Evolutionary conservation across 129 eudicot species (phyloP).

Genomic region (Tagetes patula): DNA sequence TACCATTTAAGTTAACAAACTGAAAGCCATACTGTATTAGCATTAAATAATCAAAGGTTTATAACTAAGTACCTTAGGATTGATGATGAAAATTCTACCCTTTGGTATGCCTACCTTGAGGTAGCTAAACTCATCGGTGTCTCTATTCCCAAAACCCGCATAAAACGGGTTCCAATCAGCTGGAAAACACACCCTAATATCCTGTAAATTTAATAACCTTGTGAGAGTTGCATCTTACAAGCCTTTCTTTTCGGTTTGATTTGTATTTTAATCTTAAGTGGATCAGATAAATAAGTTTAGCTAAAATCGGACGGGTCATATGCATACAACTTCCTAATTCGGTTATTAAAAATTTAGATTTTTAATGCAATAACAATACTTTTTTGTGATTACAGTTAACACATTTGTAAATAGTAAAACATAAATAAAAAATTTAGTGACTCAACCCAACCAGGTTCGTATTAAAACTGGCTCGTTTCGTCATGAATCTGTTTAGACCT

Average conservation of each 20-base stretch:
- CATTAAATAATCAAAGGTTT: not conserved
- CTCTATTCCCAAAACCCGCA: slow-evolving; percentile 98
- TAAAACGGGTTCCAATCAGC: slow-evolving; percentile 77
- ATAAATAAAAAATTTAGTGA: not conserved
- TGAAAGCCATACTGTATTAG: not conserved
- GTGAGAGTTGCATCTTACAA: slow-evolving; percentile 19
- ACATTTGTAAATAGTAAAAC: not conserved
- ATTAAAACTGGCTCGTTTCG: not conserved
- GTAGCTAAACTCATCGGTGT: slow-evolving; percentile 92
- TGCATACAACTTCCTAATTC: not conserved
- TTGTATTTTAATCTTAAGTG: not conserved
- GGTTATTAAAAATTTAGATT: not conserved
- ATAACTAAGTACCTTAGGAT: slow-evolving; percentile 66
- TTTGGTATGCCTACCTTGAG: slow-evolving; percentile 84
- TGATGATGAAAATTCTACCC: slow-evolving; percentile 86
- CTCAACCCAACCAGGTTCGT: not conserved
- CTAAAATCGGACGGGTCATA: not conserved
- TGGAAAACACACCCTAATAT: slow-evolving; percentile 79
- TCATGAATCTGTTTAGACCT: not conserved
- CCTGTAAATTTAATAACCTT: slow-evolving; percentile 41
- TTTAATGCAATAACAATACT: not conserved
- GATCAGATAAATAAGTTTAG: not conserved
- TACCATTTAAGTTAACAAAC: not conserved
- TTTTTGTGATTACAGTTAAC: not conserved
- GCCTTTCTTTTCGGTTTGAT: not conserved